Evolutionary conservation across 441 rosid species (phyloP).

Genomic region (Corymbia citriodora): DNA sequence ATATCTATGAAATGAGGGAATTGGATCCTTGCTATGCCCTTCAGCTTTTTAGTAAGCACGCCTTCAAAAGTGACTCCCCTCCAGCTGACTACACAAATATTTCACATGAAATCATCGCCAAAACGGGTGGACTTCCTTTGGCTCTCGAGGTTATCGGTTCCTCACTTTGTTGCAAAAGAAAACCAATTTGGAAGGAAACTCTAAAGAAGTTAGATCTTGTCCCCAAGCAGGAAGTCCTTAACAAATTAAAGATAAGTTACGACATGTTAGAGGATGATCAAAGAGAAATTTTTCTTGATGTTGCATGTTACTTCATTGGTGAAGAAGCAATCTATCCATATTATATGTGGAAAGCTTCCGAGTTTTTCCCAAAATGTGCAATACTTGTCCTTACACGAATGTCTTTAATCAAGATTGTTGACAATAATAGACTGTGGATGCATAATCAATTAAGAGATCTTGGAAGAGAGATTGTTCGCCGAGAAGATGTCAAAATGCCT

Average conservation of each 20-base stretch:
- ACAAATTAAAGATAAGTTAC: background rate
- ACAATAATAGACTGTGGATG: background rate
- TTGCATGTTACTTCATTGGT: background rate
- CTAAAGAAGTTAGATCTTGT: background rate
- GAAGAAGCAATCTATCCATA: background rate
- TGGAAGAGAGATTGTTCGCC: background rate
- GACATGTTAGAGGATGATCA: background rate
- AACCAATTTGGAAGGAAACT: background rate
- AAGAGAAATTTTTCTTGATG: background rate
- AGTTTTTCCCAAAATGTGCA: background rate
- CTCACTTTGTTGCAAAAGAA: background rate
- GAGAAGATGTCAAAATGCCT: background rate
- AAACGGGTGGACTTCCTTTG: background rate
- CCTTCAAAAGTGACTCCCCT: background rate
- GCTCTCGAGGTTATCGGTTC: background rate
- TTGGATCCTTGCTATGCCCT: background rate
- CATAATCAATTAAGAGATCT: background rate
- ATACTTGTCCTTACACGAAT: background rate
- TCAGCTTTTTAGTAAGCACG: background rate
- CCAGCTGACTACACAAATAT: rapidly evolving
- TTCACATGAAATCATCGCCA: background rate
- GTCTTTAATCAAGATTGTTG: background rate
- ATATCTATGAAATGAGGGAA: background rate
- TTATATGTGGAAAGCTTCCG: background rate
- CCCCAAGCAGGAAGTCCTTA: background rate